Conservation (phyloP, 2,329 filamentous ascomycete species). For the Fusarium oligoseptatum region DNA sequence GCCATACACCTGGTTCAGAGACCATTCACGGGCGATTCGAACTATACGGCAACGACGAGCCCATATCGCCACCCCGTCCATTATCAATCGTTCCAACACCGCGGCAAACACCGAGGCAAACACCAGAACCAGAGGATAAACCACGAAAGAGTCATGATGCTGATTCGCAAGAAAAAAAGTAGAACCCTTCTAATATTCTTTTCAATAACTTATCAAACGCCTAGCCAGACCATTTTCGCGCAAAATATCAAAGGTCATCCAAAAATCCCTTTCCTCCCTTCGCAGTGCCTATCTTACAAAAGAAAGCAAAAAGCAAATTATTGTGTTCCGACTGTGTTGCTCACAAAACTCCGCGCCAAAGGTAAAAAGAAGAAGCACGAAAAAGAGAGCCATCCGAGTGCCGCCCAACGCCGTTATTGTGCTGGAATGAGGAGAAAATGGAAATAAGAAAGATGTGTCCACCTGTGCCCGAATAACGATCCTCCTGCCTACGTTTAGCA, state of each 20-base stretch:
- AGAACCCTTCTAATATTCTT: constrained; percentile 33
- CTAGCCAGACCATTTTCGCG: constrained; percentile 45
- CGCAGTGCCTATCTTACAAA: constrained; percentile 32
- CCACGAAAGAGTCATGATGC: constrained; percentile 20
- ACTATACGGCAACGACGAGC: constrained; percentile 57
- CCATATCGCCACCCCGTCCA: constrained; percentile 26
- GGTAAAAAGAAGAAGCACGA: constrained; percentile 15
- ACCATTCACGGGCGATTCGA: constrained; percentile 56
- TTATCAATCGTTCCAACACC: constrained; percentile 45
- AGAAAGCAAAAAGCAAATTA: constrained; percentile 34
- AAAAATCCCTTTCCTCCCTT: constrained; percentile 33
- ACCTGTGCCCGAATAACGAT: not conserved
- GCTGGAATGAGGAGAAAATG: constrained; percentile 4
- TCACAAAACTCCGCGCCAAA: constrained; percentile 44
- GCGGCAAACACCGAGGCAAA: constrained; percentile 30
- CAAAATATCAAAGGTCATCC: constrained; percentile 38
- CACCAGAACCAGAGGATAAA: constrained; percentile 23
- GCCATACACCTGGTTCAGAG: constrained; percentile 42
- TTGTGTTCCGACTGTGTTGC: constrained; percentile 33
- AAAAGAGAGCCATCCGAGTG: constrained; percentile 34
- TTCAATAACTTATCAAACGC: constrained; percentile 45
- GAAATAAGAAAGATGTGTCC: constrained; percentile 7
- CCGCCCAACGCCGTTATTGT: constrained; percentile 33
- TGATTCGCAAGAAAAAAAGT: constrained; percentile 20
- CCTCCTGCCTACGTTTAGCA: constrained; percentile 49